Conservation (phyloP, 2,329 filamentous ascomycete genomes). For the Fusarium graminum region DNA sequence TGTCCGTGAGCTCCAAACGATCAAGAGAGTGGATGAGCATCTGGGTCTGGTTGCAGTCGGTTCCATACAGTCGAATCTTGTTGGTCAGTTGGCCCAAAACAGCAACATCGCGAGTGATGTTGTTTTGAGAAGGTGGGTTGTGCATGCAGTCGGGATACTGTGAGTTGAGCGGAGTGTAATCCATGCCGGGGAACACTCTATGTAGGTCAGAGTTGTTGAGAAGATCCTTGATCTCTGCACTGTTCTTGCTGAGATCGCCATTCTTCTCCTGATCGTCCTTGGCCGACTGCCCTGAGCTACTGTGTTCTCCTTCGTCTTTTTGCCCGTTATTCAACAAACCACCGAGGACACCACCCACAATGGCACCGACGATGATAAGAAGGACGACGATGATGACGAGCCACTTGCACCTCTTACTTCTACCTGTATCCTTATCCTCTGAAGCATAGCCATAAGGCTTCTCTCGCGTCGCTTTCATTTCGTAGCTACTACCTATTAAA, state of each 20-base stretch:
- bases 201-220: slow-evolving; percentile 86
- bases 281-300: slow-evolving; percentile 62
- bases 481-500: slow-evolving; percentile 49
- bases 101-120: slow-evolving; percentile 90
- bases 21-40: slow-evolving; percentile 90
- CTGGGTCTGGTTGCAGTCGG: slow-evolving; percentile 96
- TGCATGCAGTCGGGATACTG: slow-evolving; percentile 88
- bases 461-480: slow-evolving; percentile 59
- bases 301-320: slow-evolving; percentile 21
- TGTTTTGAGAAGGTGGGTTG: slow-evolving; percentile 89
- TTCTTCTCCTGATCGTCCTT: slow-evolving; percentile 71
- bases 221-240: slow-evolving; percentile 81
- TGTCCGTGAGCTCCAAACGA: slow-evolving; percentile 75
- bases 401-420: slow-evolving; percentile 77
- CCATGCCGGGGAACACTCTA: slow-evolving; percentile 94
- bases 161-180: slow-evolving; percentile 92
- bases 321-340: slow-evolving; percentile 69
- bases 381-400: slow-evolving; percentile 74
- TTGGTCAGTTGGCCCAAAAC: slow-evolving; percentile 92
- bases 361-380: slow-evolving; percentile 75
- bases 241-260: slow-evolving; percentile 80
- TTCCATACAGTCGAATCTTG: slow-evolving; percentile 89
- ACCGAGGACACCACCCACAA: slow-evolving; percentile 81
- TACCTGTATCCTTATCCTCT: slow-evolving; percentile 69
- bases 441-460: slow-evolving; percentile 74